Conservation (phyloP, 768 basidiomycete genomes). For the Coprinellus aureogranulatus region DNA sequence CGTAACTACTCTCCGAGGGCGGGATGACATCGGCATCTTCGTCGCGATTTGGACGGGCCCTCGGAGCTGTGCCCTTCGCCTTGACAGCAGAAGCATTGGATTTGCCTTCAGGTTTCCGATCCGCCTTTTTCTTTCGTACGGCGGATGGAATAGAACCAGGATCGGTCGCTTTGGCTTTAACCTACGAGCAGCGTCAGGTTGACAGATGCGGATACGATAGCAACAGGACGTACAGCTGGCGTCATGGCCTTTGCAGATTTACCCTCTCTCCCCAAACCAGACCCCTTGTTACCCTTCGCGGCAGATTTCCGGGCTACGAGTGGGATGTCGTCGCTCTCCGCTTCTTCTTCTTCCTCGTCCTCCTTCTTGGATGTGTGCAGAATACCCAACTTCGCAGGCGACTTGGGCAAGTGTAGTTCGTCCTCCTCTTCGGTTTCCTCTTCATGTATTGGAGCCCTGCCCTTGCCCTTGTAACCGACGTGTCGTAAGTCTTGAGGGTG, state of each 20-base stretch:
- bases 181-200: neutral
- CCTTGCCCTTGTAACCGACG: no score
- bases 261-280: constrained; percentile 2
- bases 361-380: no score
- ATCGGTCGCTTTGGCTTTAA: neutral
- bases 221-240: neutral
- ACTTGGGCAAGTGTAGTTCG: neutral
- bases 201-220: no score
- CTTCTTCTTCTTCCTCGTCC: constrained; percentile 18
- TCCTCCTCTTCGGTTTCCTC: neutral
- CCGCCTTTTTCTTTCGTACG: constrained; percentile 1
- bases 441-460: neutral
- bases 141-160: neutral
- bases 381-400: neutral
- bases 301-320: constrained; percentile 24
- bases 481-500: neutral
- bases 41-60: neutral
- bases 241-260: neutral
- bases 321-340: constrained; percentile 38
- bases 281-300: constrained; percentile 17
- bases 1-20: constrained; percentile 36
- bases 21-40: no score
- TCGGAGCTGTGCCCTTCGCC: constrained; percentile 5
- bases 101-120: constrained; percentile 1
- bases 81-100: neutral